Conservation (phyloP, 805 yeast species). For the Candida endomychidarum region DNA sequence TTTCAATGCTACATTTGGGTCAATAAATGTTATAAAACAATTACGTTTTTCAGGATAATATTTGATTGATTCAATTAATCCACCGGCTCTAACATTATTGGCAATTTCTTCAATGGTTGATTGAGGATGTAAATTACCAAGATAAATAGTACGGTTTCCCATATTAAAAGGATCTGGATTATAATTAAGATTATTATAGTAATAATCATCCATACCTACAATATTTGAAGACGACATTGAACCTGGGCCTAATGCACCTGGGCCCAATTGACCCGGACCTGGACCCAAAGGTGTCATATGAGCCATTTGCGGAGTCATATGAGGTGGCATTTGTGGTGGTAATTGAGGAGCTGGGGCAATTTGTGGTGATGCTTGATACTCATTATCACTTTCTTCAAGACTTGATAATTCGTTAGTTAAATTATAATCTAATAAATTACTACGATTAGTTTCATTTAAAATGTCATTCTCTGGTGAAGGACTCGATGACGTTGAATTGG, state of each 20-base stretch:
- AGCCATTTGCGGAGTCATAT: not conserved
- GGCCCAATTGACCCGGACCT: no score
- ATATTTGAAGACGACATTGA: no score
- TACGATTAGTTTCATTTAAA: slow-evolving; percentile 7
- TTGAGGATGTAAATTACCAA: slow-evolving; percentile 64
- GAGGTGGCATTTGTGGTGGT: not conserved
- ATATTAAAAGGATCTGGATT: slow-evolving; percentile 32
- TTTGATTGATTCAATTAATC: slow-evolving; percentile 62
- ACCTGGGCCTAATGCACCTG: no score
- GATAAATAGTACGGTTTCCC: slow-evolving; percentile 67
- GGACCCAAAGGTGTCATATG: not conserved
- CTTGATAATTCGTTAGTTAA: slow-evolving; percentile 5
- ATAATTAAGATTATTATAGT: slow-evolving; percentile 7
- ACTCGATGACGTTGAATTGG: slow-evolving; percentile 1
- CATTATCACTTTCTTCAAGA: slow-evolving; percentile 6
- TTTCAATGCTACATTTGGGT: slow-evolving; percentile 62
- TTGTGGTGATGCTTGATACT: not conserved
- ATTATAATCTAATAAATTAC: slow-evolving; percentile 6
- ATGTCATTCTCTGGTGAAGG: slow-evolving; percentile 14
- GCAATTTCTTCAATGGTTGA: slow-evolving; percentile 73
- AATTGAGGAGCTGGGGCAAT: not conserved
- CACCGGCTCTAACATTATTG: slow-evolving; percentile 71
- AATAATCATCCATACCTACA: not conserved
- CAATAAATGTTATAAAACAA: slow-evolving; percentile 71
- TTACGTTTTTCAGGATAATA: slow-evolving; percentile 51